phyloP scores from a whole-genome alignment of 768 basidiomycete species.

The Asterophora lycoperdoides region DNA sequence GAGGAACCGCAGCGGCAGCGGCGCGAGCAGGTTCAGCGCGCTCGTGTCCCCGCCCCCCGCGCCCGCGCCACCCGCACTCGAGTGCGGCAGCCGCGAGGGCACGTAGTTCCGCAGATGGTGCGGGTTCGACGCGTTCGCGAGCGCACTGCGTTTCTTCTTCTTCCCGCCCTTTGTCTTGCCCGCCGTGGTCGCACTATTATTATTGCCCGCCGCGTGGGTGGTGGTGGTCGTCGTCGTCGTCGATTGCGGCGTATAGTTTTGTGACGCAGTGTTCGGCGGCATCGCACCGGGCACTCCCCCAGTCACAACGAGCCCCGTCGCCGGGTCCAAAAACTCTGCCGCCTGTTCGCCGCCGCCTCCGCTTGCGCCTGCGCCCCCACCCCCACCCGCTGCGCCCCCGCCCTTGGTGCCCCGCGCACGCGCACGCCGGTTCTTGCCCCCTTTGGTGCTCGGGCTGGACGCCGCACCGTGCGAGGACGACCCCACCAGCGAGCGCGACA shows the following conservation, averaged over 20 bases:
- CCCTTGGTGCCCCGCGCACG: no score
- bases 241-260: no score
- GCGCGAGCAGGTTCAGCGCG: conserved; percentile 55
- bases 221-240: no score
- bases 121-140: conserved; percentile 92
- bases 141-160: conserved; percentile 92
- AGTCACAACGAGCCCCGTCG: conserved; percentile 1
- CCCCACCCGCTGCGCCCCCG: no score
- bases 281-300: neutral
- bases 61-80: conserved; percentile 31
- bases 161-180: conserved; percentile 39
- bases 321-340: conserved; percentile 35
- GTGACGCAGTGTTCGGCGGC: no score
- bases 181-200: neutral
- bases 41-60: conserved; percentile 32
- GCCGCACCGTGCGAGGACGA: conserved; percentile 13
- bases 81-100: conserved; percentile 70
- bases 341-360: conserved; percentile 27
- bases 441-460: neutral
- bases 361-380: no score
- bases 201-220: no score
- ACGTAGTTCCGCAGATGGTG: conserved; percentile 95
- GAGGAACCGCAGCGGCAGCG: conserved; percentile 62
- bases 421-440: no score
- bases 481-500: conserved; percentile 40